These are phyloP conservation scores for Castanea sativa DNA, from an alignment of 306 rosid genomes.

Conservation along the genomic window DNA sequence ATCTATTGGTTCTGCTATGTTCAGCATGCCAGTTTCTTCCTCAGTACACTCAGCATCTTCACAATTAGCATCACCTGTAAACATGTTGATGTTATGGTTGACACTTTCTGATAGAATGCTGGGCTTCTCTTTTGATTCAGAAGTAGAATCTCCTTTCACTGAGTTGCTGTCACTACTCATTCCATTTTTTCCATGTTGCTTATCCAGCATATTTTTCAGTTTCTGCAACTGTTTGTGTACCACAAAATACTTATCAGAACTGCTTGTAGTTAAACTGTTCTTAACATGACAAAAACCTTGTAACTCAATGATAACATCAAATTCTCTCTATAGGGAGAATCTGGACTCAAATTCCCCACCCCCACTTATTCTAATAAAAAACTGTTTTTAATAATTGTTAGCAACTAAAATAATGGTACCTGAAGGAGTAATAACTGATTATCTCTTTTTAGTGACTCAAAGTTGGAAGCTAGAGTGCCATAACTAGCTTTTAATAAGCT, in stretches of 20 bases:
- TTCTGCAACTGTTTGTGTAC: constrained; percentile 57
- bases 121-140: constrained; percentile 49
- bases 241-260: background rate
- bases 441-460: constrained; percentile 68
- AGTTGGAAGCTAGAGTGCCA: constrained; percentile 51
- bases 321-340: background rate
- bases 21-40: constrained; percentile 43
- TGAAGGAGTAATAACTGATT: constrained; percentile 58
- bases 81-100: background rate
- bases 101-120: constrained; percentile 46
- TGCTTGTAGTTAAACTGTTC: background rate
- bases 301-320: too few relatives aligned
- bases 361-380: too few relatives aligned
- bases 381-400: background rate
- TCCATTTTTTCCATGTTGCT: constrained; percentile 34
- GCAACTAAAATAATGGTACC: constrained; percentile 39
- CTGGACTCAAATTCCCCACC: too few relatives aligned
- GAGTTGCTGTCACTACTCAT: constrained; percentile 44
- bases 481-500: constrained; percentile 45
- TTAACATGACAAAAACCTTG: background rate
- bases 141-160: constrained; percentile 35
- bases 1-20: constrained; percentile 49
- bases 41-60: constrained; percentile 57
- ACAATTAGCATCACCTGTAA: background rate
- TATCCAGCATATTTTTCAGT: constrained; percentile 47